Percentiles rank a stretch among this genome's conserved stretches.
phyloP scores from a whole-genome alignment of 2,329 filamentous ascomycete species.

The Arthrobotrys conoides region DNA sequence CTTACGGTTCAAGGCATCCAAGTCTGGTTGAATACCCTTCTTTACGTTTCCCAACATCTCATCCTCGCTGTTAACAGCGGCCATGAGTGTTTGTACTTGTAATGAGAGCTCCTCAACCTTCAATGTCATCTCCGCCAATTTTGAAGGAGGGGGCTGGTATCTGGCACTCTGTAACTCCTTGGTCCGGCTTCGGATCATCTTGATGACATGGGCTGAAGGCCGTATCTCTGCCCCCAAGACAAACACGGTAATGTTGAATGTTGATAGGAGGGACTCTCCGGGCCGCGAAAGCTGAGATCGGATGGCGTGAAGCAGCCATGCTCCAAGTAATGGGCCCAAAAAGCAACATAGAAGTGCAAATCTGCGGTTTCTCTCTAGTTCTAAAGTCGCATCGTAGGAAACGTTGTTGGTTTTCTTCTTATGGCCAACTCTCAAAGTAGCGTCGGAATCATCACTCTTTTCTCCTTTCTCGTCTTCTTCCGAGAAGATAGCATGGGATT shows the following conservation, averaged over 20 bases:
- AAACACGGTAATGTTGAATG: slow-evolving; percentile 94
- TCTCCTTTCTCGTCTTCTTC: slow-evolving; percentile 57
- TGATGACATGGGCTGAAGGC: slow-evolving; percentile 84
- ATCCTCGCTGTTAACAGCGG: slow-evolving; percentile 68
- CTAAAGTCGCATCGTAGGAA: slow-evolving; percentile 69
- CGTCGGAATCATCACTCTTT: slow-evolving; percentile 66
- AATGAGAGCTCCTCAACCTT: slow-evolving; percentile 74
- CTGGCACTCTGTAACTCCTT: slow-evolving; percentile 84
- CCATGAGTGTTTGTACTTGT: slow-evolving; percentile 73
- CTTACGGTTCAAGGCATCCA: slow-evolving; percentile 84
- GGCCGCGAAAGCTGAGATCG: slow-evolving; percentile 84
- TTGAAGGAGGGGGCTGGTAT: slow-evolving; percentile 70
- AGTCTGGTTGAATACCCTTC: slow-evolving; percentile 80
- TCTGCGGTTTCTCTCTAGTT: slow-evolving; percentile 82
- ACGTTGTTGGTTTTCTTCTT: slow-evolving; percentile 34
- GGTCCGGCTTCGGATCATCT: slow-evolving; percentile 82
- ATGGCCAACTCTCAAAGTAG: slow-evolving; percentile 68
- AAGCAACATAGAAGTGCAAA: slow-evolving; percentile 84
- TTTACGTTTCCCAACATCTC: slow-evolving; percentile 73
- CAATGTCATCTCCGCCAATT: slow-evolving; percentile 66
- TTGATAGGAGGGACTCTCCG: slow-evolving; percentile 87
- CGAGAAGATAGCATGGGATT: slow-evolving; percentile 59
- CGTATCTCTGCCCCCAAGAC: slow-evolving; percentile 87
- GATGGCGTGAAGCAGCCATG: slow-evolving; percentile 85
- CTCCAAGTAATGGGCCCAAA: slow-evolving; percentile 80